Evolutionary conservation across 2,329 filamentous ascomycete genomes (phyloP).

Genomic region (Dactylellina sp.): DNA sequence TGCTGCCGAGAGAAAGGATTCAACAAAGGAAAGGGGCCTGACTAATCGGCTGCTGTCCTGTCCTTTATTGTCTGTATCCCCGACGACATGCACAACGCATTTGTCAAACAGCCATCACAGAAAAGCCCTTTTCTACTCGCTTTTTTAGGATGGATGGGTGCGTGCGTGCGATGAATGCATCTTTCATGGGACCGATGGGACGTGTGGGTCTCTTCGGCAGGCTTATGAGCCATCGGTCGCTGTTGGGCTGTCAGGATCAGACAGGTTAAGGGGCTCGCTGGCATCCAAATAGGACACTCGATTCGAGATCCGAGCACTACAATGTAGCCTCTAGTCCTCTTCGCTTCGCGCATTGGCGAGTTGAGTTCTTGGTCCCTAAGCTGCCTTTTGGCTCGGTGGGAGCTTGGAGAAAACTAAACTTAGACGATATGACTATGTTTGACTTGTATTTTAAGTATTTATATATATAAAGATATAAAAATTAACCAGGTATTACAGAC

Average conservation of each 20-base stretch:
- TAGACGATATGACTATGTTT: constrained; percentile 5
- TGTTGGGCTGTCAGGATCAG: constrained; percentile 34
- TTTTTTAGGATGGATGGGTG: too few species aligned
- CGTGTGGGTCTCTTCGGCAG: too few species aligned
- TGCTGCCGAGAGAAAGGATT: constrained; percentile 64
- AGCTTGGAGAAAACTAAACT: neutral
- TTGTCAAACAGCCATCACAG: constrained; percentile 64
- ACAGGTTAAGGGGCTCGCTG: neutral
- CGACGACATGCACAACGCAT: constrained; percentile 68
- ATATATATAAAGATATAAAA: constrained; percentile 1
- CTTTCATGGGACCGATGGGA: too few species aligned
- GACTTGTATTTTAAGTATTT: neutral
- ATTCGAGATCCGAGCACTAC: constrained; percentile 46
- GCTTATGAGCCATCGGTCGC: constrained; percentile 54
- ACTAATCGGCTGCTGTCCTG: constrained; percentile 58
- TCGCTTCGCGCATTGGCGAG: neutral
- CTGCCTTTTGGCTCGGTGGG: too few species aligned
- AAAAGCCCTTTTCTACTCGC: constrained; percentile 64
- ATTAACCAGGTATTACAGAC: constrained; percentile 30
- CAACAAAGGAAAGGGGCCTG: constrained; percentile 65
- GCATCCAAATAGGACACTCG: constrained; percentile 35
- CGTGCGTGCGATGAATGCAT: too few species aligned
- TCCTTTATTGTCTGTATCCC: too few species aligned
- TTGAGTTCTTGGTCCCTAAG: too few species aligned
- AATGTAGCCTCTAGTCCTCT: constrained; percentile 10